Evolutionary conservation across 495 filamentous ascomycete genomes (phyloP).

Genomic region (Tricharina praecox): DNA sequence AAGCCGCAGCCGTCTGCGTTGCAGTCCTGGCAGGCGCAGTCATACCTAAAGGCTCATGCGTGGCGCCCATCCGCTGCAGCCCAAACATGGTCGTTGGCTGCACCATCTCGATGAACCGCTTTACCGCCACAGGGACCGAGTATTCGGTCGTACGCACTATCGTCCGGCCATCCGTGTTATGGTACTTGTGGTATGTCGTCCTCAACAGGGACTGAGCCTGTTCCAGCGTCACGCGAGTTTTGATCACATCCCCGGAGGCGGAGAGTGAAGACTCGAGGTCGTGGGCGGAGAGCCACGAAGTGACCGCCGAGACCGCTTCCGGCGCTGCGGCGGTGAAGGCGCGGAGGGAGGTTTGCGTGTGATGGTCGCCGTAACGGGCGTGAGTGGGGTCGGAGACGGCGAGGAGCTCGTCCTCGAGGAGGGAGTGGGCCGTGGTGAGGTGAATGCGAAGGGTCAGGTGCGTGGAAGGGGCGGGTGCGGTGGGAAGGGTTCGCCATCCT

Average conservation of each 20-base stretch:
- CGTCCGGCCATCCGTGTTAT: conserved; percentile 27
- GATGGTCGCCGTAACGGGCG: conserved; percentile 43
- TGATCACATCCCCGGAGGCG: conserved; percentile 40
- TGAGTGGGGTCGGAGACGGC: conserved; percentile 47
- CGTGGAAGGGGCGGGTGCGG: conserved; percentile 27
- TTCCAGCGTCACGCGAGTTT: conserved; percentile 34
- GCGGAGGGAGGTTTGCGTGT: conserved; percentile 39
- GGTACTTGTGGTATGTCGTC: conserved; percentile 38
- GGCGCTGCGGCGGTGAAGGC: conserved; percentile 32
- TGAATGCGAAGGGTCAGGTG: conserved; percentile 38
- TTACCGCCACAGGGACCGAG: conserved; percentile 38
- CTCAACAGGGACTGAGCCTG: conserved; percentile 39
- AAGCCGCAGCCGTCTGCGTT: neutral
- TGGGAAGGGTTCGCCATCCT: conserved; percentile 32
- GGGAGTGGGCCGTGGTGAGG: conserved; percentile 23
- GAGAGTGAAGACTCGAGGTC: conserved; percentile 34
- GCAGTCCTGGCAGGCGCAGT: neutral
- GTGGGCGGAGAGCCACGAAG: conserved; percentile 37
- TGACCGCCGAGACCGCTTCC: conserved; percentile 30
- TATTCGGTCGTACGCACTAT: conserved; percentile 41
- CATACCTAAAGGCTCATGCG: neutral
- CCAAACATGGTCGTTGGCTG: conserved; percentile 43
- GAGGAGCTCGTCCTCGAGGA: conserved; percentile 44
- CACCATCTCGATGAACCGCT: conserved; percentile 34
- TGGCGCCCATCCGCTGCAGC: conserved; percentile 7